phyloP scores from a whole-genome alignment of 2,329 filamentous ascomycete genomes.

The Verticillium albo-atrum region DNA sequence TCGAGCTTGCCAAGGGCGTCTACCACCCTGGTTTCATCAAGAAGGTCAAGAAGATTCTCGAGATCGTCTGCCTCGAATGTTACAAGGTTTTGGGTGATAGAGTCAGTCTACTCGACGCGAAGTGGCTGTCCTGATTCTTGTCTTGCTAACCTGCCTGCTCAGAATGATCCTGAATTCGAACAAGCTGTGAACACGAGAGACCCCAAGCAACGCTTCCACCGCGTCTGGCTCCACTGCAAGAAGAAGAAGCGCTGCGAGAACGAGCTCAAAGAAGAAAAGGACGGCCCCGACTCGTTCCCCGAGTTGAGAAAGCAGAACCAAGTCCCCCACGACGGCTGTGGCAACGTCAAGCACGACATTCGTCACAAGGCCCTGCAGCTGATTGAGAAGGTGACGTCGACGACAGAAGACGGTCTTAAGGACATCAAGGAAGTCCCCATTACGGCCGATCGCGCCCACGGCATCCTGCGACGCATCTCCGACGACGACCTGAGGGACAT shows the following conservation, averaged over 20 bases:
- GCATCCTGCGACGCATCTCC: conserved; percentile 80
- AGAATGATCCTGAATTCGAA: conserved; percentile 81
- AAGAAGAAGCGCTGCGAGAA: conserved; percentile 81
- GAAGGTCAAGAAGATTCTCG: conserved; percentile 98
- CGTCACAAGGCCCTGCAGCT: conserved; percentile 83
- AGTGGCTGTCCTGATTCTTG: conserved; percentile 44
- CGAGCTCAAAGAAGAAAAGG: conserved; percentile 64
- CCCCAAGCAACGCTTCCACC: conserved; percentile 89
- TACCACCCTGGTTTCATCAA: conserved; percentile 95
- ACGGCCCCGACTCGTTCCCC: conserved; percentile 52
- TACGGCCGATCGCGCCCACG: conserved; percentile 77
- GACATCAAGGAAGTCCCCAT: conserved; percentile 73
- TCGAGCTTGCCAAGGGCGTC: conserved; percentile 93
- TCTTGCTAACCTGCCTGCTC: conserved; percentile 56
- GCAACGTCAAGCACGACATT: conserved; percentile 84
- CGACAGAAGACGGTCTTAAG: conserved; percentile 67
- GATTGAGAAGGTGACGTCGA: conserved; percentile 69
- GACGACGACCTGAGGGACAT: conserved; percentile 80
- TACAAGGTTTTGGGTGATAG: conserved; percentile 95
- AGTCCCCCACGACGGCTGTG: conserved; percentile 81
- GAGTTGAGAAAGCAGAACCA: conserved; percentile 50
- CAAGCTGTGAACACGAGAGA: conserved; percentile 81
- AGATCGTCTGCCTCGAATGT: conserved; percentile 98
- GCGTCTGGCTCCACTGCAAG: conserved; percentile 90
- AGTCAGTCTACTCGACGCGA: conserved; percentile 71